These are phyloP conservation scores for Xylaria grammica DNA, from an alignment of 495 filamentous ascomycete species.

Conservation along the genomic window DNA sequence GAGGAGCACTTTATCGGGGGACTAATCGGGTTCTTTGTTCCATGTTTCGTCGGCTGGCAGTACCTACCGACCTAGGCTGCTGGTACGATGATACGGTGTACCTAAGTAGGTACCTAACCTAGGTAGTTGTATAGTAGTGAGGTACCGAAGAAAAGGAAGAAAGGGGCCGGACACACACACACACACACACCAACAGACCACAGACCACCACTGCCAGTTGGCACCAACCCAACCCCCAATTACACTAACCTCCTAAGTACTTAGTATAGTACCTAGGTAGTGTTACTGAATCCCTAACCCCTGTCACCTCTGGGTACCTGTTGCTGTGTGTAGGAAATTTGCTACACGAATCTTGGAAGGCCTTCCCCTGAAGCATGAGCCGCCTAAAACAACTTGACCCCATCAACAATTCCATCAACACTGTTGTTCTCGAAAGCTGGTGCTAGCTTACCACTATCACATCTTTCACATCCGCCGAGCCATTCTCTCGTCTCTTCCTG, in stretches of 20 bases:
- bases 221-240: neutral
- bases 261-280: no score
- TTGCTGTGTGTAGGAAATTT: constrained; percentile 42
- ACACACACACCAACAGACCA: no score
- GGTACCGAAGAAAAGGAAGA: neutral
- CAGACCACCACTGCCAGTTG: constrained; percentile 12
- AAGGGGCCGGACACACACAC: no score
- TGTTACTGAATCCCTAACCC: constrained; percentile 3
- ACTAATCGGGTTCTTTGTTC: neutral
- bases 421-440: neutral
- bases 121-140: no score
- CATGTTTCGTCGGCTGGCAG: no score
- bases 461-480: neutral
- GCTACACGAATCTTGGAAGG: constrained; percentile 34
- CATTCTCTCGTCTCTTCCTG: neutral
- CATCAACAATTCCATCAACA: constrained; percentile 19
- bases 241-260: neutral
- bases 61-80: no score
- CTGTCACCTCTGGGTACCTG: constrained; percentile 25
- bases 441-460: neutral
- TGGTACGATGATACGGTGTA: no score
- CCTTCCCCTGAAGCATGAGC: constrained; percentile 47
- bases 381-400: constrained; percentile 20
- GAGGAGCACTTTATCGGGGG: no score
- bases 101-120: neutral